A percentile compares a stretch with the other conserved stretches of the same genome.
phyloP scores from a whole-genome alignment of 2,329 filamentous ascomycete species.

The Fusarium agapanthi region DNA sequence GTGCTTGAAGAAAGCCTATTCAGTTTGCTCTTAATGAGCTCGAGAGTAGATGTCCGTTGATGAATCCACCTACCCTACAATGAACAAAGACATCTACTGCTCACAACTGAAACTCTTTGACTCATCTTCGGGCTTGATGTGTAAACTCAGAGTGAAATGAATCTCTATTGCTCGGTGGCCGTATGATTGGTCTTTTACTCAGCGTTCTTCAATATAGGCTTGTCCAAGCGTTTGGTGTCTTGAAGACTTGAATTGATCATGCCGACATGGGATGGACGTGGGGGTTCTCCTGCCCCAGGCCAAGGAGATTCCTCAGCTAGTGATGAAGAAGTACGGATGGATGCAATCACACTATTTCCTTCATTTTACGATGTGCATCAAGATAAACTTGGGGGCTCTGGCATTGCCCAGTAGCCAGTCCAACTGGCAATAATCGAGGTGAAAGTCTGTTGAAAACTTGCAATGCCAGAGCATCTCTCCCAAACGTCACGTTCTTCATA shows the following conservation, averaged over 20 bases:
- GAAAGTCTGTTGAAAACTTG: neutral
- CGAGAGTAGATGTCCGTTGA: neutral
- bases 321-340: neutral
- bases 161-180: accelerated
- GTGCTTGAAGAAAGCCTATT: neutral
- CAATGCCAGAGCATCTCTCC: neutral
- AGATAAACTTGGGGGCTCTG: neutral
- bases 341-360: neutral
- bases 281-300: neutral
- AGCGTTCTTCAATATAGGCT: no score
- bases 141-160: accelerated
- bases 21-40: neutral
- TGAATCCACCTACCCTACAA: neutral
- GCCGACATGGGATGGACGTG: neutral
- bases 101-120: neutral
- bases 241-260: neutral
- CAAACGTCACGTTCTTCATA: neutral
- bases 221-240: no score
- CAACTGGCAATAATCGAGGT: neutral
- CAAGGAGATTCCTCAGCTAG: neutral
- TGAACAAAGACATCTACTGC: neutral
- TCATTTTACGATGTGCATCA: no score
- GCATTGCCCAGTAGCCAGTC: neutral
- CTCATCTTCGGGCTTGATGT: neutral
- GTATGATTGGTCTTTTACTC: accelerated